phyloP scores from a whole-genome alignment of 257 asterid species.

The Plantago major region DNA sequence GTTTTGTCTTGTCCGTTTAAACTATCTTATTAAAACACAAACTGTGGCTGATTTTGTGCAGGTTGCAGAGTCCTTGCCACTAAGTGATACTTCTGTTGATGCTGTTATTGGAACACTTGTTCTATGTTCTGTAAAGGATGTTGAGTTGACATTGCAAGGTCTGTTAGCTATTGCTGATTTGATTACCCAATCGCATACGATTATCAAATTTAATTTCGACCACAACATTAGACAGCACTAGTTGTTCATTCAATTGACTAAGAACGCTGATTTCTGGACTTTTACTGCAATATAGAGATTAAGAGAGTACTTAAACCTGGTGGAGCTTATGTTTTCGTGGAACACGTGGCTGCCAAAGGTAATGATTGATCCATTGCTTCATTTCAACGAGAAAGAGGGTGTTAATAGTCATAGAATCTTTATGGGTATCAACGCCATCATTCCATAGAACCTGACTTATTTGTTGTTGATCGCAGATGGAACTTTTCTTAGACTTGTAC shows the following conservation, averaged over 20 bases:
- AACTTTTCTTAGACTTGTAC: conserved; percentile 49
- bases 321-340: conserved; percentile 69
- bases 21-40: no score
- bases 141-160: conserved; percentile 69
- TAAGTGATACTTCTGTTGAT: conserved; percentile 76
- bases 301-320: conserved; percentile 92
- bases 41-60: no score
- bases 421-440: not conserved
- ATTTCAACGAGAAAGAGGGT: not conserved
- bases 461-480: conserved; percentile 49
- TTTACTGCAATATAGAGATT: conserved; percentile 46
- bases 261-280: not conserved
- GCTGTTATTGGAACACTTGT: conserved; percentile 89
- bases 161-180: not conserved
- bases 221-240: not conserved
- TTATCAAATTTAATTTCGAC: no score
- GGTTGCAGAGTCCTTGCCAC: conserved; percentile 89
- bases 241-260: not conserved
- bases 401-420: not conserved
- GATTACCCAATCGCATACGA: no score
- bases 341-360: conserved; percentile 93
- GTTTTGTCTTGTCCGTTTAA: no score
- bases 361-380: conserved; percentile 10
- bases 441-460: not conserved
- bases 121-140: conserved; percentile 81